Base-by-base conservation (phyloP, 2,329 filamentous ascomycete species). In the Phyllosticta citriasiana region DNA sequence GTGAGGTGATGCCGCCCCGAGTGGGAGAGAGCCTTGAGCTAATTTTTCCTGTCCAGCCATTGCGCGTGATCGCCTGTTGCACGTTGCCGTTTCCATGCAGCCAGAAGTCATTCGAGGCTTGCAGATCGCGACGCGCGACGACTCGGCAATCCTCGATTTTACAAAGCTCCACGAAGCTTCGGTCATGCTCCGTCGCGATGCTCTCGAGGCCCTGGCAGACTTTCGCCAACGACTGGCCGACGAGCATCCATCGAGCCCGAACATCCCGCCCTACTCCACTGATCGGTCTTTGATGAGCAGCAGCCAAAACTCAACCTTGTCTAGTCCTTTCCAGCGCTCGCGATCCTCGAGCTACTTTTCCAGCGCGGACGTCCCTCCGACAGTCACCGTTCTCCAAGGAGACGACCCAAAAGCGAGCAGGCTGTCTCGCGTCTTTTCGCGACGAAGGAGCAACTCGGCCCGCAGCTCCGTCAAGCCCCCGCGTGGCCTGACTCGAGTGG, bases 81-180 rank as follows among this genome's bases (percentile, higher is more conserved):
- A 74, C 60, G 71, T 77, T 24, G 70, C 73, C 14, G 67, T 76
- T 7, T 66, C 71, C n/a, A 67, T 77, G 61, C 73, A 77, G 62
- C 70, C 71, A 25, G 72, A 77, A 61, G 71, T 76, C 19, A 73
- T 77, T 54, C 69, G 70, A 57, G 70, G 69, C 57, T 65, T 77
- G 22, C 71, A 76, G 61, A 67, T 75, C 59, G 73, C 71, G n/a
- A 66, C 69, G 47, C 67, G 72, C 52, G 69, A 70, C 50, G 69
- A 70, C 26, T 66, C 69, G 53, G 70, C 69, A 0, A 64, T 69
- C 9, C 63, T 75, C n/a, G 73, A 76, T 59, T 63, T 74, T 9
- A 67, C 66, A 2, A 61, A 68, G 16, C 65, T 77, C 22, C 71
- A 76, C 61, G 71, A 75, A 64, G 69, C 73, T 22, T 71, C 71